Conservation (phyloP, 1,139 yeast species). For the Zygosaccharomyces pseudobailii region DNA sequence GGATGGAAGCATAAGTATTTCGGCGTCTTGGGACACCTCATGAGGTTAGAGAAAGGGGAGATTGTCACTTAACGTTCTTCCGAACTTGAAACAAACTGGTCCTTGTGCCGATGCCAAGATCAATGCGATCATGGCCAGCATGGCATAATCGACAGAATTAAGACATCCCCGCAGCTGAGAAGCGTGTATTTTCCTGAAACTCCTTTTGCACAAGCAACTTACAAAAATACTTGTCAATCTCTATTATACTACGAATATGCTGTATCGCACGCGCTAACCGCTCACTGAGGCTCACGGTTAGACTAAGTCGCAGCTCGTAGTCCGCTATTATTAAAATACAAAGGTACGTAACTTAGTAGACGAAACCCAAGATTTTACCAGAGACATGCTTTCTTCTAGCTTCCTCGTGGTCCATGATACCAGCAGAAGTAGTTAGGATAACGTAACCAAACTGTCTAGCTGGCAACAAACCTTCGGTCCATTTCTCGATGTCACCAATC, state of each 20-base stretch:
- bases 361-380: slow-evolving; percentile 96
- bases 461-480: slow-evolving; percentile 97
- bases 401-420: slow-evolving; percentile 99
- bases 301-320: neutral
- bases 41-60: too few species aligned
- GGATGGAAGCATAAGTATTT: too few species aligned
- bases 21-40: too few species aligned
- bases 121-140: neutral
- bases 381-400: slow-evolving; percentile 99
- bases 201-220: too few species aligned
- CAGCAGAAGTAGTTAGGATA: slow-evolving; percentile 97
- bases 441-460: slow-evolving; percentile 99
- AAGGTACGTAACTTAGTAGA: slow-evolving; percentile 51
- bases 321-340: slow-evolving; percentile 6
- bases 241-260: neutral
- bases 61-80: too few species aligned
- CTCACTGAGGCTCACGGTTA: neutral
- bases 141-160: too few species aligned
- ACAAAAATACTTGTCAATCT: neutral
- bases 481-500: slow-evolving; percentile 89
- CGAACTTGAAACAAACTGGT: too few species aligned
- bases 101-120: too few species aligned
- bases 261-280: neutral
- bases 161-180: neutral
- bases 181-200: neutral